A percentile compares a stretch with the other conserved stretches of the same genome.
Evolutionary conservation across 2,329 filamentous ascomycete genomes (phyloP).

Genomic region (Verticillium alfalfae): DNA sequence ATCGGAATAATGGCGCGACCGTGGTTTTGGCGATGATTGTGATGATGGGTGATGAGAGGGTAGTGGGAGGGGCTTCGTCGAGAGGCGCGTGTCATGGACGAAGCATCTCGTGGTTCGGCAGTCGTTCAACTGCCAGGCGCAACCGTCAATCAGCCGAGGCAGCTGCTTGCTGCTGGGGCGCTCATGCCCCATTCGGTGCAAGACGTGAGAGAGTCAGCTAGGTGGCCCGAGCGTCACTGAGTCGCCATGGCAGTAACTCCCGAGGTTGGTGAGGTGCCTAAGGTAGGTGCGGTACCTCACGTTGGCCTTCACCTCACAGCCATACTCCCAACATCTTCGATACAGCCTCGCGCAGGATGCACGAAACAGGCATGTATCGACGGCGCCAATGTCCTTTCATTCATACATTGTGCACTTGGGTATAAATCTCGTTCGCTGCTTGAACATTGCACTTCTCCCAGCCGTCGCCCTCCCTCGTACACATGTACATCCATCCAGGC

Average conservation of each 20-base stretch:
- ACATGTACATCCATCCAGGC: too few species aligned
- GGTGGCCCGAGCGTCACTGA: background rate
- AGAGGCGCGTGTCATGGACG: background rate
- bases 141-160: background rate
- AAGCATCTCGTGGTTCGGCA: background rate
- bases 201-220: background rate
- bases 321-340: background rate
- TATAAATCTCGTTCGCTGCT: background rate
- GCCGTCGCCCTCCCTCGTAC: too few species aligned
- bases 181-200: background rate
- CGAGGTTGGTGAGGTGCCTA: background rate
- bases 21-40: background rate
- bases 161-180: background rate
- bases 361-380: too few species aligned
- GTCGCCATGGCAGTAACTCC: background rate
- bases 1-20: background rate
- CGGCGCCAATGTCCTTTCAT: too few species aligned
- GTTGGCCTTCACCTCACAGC: too few species aligned
- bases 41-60: background rate
- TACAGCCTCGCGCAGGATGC: background rate
- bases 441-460: background rate
- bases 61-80: background rate
- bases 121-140: background rate
- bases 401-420: too few species aligned
- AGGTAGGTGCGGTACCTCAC: too few species aligned